Evolutionary conservation across 768 basidiomycete genomes (phyloP), one percentile per base, ranked within the genome.

Genomic region (Daedaleopsis nitida): DNA sequence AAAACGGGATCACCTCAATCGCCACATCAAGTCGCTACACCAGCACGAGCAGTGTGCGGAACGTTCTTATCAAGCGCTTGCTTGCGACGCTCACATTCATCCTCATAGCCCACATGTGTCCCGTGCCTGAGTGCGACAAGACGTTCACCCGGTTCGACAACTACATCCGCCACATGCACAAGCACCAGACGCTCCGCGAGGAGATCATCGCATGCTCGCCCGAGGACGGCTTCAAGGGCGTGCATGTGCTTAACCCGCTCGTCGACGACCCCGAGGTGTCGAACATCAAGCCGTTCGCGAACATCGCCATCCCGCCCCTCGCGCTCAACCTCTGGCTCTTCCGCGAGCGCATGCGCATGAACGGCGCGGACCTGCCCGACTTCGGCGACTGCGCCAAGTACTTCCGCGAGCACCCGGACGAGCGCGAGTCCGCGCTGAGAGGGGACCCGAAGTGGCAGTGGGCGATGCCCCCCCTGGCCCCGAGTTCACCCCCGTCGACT

Each of bases 1-100:
- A 39, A 79, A 92, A 2, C 83, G 86, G 1, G 91, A 93, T 66
- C 92, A 94, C 72, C 76, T 95, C 59, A 92, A 92, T 75, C 77
- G 92, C 27, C 92, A 94, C 75, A 81, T 93, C 19, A 74, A 87
- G 60, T 87, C 86, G 56, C 87, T 94, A 52, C 92, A 94, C 73
- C 90, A 89, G 1, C 78, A 89, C 66, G 90, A 92, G 66, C 90
- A 89, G 78, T 89, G 92, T 93, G 66, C 74, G 91, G 80, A 1
- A 48, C 50, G 16, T 38, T 5, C 35, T 12, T 5, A 24, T 16
- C 53, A 32, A 32, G 27, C 21, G 50, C 47, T 17, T 38, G 24
- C 19, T 32, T 47, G 11, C 12, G 42, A 56, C 23, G 13, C 11
- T 49, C 23, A 59, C 44, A 19, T 16, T 54, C 1, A 52, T 34